A percentile compares a stretch with the other conserved stretches of the same genome.
Evolutionary conservation across 495 filamentous ascomycete species (phyloP).

Genomic region (Neurospora discreta): DNA sequence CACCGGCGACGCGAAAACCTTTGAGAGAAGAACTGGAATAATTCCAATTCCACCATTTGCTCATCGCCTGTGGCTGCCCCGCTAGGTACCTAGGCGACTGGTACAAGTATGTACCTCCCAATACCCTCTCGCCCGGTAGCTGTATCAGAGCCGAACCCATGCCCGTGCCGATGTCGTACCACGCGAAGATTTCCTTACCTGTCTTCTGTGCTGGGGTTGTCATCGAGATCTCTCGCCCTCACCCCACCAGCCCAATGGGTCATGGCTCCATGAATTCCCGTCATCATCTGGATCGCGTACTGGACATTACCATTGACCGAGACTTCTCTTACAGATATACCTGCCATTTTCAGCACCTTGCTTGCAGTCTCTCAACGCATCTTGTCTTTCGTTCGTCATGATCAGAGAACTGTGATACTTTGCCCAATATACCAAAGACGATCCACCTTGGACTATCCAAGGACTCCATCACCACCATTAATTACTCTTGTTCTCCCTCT

Average conservation of each 20-base stretch:
- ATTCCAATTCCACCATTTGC: not conserved
- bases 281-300: conserved; percentile 13
- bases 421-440: not conserved
- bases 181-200: conserved; percentile 11
- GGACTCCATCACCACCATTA: not conserved
- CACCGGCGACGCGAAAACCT: not conserved
- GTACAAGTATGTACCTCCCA: conserved; percentile 1
- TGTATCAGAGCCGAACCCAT: not conserved
- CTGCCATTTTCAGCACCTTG: not conserved
- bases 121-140: conserved; percentile 4
- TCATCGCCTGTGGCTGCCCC: not conserved
- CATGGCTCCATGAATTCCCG: conserved; percentile 19
- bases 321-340: not conserved
- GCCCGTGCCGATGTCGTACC: conserved; percentile 18
- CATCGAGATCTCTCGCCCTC: conserved; percentile 24
- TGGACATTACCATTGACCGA: conserved; percentile 21
- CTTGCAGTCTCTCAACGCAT: not conserved
- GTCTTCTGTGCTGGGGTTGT: conserved; percentile 15
- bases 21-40: not conserved
- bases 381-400: not conserved
- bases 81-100: not conserved
- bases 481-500: not conserved
- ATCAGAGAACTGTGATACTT: not conserved
- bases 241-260: conserved; percentile 16
- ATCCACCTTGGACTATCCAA: not conserved